phyloP scores from a whole-genome alignment of 139 green algal species.

The Chlamydomonas urium region DNA sequence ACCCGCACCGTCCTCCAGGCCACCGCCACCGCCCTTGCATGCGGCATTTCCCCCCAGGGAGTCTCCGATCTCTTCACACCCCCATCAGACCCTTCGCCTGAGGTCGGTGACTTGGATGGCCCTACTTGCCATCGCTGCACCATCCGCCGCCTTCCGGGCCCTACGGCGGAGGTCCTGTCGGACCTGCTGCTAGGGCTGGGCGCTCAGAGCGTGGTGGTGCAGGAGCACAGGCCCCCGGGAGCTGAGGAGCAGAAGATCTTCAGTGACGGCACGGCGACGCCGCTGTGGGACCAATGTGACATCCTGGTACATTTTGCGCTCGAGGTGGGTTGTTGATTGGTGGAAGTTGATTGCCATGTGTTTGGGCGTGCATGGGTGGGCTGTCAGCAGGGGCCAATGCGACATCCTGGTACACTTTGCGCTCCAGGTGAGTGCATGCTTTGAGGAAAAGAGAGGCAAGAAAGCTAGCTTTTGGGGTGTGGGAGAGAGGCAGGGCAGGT shows the following conservation, averaged over 20 bases:
- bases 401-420: not conserved
- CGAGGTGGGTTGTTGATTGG: slow-evolving; percentile 28
- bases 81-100: not conserved
- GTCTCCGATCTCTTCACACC: not conserved
- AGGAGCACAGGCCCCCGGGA: slow-evolving; percentile 41
- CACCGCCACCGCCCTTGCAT: not conserved
- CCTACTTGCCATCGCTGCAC: slow-evolving; percentile 8
- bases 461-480: not conserved
- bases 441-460: not conserved
- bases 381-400: not conserved
- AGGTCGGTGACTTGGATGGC: not conserved
- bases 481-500: too few species aligned
- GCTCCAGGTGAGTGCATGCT: not conserved
- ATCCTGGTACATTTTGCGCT: slow-evolving; percentile 56
- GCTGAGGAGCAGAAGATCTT: slow-evolving; percentile 57
- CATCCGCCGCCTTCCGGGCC: not conserved
- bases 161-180: not conserved
- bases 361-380: not conserved
- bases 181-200: slow-evolving; percentile 4
- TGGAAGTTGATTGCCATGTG: not conserved
- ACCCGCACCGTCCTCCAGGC: not conserved
- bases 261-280: slow-evolving; percentile 18
- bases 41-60: not conserved
- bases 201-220: slow-evolving; percentile 23
- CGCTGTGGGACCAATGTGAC: slow-evolving; percentile 60